A percentile compares a stretch with the other conserved stretches of the same genome.
Evolutionary conservation across 768 basidiomycete genomes (phyloP).

Genomic region (Cyclocybe cylindracea): DNA sequence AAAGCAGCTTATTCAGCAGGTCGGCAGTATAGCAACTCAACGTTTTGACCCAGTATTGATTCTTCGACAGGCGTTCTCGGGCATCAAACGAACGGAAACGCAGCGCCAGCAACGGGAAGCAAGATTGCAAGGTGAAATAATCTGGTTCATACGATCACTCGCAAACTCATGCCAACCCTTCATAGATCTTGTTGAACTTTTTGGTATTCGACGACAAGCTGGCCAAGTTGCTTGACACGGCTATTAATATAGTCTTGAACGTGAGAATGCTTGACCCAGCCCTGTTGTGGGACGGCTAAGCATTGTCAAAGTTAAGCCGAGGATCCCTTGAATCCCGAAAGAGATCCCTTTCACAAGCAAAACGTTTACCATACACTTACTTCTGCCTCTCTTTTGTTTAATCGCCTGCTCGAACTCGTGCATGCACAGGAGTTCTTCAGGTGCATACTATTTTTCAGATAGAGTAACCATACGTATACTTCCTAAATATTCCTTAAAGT

Average conservation of each 20-base stretch:
- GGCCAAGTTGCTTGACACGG: slow-evolving; percentile 9
- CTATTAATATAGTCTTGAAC: too few relatives aligned
- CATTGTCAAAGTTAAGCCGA: background rate
- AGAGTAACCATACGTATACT: too few relatives aligned
- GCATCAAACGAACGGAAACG: slow-evolving; percentile 74
- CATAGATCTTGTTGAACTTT: slow-evolving; percentile 59
- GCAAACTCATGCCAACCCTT: background rate
- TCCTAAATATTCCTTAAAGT: too few relatives aligned
- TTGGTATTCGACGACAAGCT: slow-evolving; percentile 27
- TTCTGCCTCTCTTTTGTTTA: too few relatives aligned
- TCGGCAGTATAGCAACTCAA: slow-evolving; percentile 22
- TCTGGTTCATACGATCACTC: background rate
- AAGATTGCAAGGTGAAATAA: slow-evolving; percentile 68
- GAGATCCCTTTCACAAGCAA: too few relatives aligned
- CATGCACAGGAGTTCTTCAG: too few relatives aligned
- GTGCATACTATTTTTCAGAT: too few relatives aligned
- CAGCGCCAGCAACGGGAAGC: slow-evolving; percentile 79
- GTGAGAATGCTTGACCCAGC: too few relatives aligned
- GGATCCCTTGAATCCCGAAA: too few relatives aligned
- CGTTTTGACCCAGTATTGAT: background rate
- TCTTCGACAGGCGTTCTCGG: slow-evolving; percentile 73
- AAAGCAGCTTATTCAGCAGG: slow-evolving; percentile 77
- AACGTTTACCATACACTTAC: too few relatives aligned
- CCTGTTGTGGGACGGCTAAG: background rate
- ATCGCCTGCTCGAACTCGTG: too few relatives aligned